Evolutionary conservation across 352 stramenopile genomes (phyloP), one percentile per base, ranked within the genome.

Genomic region (Pythium rishiriense): DNA sequence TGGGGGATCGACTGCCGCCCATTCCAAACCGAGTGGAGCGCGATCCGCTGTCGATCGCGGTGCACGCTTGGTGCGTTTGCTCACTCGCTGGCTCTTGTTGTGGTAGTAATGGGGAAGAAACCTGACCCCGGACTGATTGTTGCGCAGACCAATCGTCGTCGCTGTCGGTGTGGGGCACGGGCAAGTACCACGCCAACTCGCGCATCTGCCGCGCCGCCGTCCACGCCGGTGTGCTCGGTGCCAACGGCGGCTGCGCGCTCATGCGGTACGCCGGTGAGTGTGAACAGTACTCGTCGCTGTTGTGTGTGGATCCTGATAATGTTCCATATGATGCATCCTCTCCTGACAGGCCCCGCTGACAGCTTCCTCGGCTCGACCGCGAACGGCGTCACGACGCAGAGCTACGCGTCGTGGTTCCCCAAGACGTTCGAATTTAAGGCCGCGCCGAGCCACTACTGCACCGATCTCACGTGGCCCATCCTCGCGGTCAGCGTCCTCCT

Each of bases 351-450:
- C 43, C 31, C 72, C 22, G 76, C 78, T 12, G 79, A 76, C 41
- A 48, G 67, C 2, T 94, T 92, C 59, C 39, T 58, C 17, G 66
- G 59, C 14, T 89, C 82, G 7, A 73, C 63, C 1, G 66, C 74
- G 2, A 73, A 93, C 42, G 81, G 72, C 45, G 82, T 94, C 28
- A 74, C 73, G 0, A 76, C 72, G 2, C 64, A 71, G 8, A 66
- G 73, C 49, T 93, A 81, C 51, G 21, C 68, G 3, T 90, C 82
- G 8, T 94, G 84, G 84, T 94, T 94, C 64, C 86, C 86, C 9
- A 94, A 93, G 66, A 91, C 79, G 19, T 74, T 94, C 37, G 78
- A 89, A 57, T 94, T 94, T 58, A 68, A 86, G 61, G 58, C 75
- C 31, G 73, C 68, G 14, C 53, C 75, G 3, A 91, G 83, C 46